These are phyloP conservation scores for Pichia membranifaciens DNA, from an alignment of 805 yeast genomes.

Conservation along the genomic window DNA sequence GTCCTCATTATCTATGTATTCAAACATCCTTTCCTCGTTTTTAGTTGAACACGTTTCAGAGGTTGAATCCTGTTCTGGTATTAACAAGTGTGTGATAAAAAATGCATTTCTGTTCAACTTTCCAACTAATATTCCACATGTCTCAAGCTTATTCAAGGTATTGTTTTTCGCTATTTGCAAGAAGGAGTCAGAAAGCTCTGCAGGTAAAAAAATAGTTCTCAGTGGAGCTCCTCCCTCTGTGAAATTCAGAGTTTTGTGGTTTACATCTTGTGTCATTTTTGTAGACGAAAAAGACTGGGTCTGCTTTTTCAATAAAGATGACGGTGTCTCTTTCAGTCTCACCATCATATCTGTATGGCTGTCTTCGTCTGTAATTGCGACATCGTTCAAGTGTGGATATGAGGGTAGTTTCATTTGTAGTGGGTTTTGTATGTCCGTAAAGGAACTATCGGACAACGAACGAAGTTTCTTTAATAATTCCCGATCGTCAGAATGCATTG, in stretches of 20 bases:
- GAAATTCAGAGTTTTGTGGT: constrained; percentile 35
- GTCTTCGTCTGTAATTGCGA: constrained; percentile 14
- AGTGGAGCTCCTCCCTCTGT: constrained; percentile 56
- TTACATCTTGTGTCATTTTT: constrained; percentile 11
- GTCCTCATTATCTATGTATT: constrained; percentile 47
- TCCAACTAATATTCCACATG: constrained; percentile 65
- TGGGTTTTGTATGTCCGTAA: constrained; percentile 13
- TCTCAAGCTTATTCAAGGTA: constrained; percentile 48
- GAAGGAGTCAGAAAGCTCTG: constrained; percentile 37
- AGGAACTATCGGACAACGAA: constrained; percentile 20
- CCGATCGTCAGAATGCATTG: constrained; percentile 15
- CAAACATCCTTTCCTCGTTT: constrained; percentile 54
- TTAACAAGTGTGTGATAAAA: constrained; percentile 53
- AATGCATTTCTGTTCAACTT: constrained; percentile 55
- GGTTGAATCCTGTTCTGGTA: constrained; percentile 61
- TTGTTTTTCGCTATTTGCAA: constrained; percentile 43
- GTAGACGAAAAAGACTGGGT: not conserved
- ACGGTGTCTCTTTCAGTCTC: not conserved
- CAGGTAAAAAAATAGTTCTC: constrained; percentile 47
- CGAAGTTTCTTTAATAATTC: constrained; percentile 21
- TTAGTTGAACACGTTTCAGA: constrained; percentile 56
- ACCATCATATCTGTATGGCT: not conserved
- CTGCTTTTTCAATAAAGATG: not conserved
- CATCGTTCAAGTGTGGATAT: constrained; percentile 18
- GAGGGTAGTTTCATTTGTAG: constrained; percentile 9